Evolutionary conservation across 179 eudicot species (phyloP), one percentile per base, ranked within the genome.

Genomic region (Corrigiola litoralis): DNA sequence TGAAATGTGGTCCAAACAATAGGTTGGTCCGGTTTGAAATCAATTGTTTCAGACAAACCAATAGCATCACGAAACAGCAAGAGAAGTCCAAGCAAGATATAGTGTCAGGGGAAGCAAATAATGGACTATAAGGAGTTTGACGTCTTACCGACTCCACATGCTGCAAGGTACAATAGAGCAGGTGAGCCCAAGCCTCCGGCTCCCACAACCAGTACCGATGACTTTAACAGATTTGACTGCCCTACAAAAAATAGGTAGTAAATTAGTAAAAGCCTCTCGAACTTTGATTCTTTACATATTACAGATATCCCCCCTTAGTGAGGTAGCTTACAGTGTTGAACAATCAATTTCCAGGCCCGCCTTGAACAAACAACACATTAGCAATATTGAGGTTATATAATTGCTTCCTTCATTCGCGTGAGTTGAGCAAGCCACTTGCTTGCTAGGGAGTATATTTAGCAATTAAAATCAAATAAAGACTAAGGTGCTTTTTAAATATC

Each of bases 121-220:
- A 36, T 38, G 11, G 55, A 18, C 21, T 42, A 5, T 27, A 1
- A 57, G 0, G 6, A 50, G 44, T 40, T 33, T 68, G 55, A 50
- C 16, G 32, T 37, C 69, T 73, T 77, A 95, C 99, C 97, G 27
- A 88, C 82, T 44, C 99, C 99, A 77, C 96, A 91, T 17, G 99
- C 97, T 33, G 99, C 95, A 64, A 95, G 92, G 68, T 95, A 95
- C 42, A 95, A 74, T 37, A 95, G 84, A 75, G 97, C 96, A 64
- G 99, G 99, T 25, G 99, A 83, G 5, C 99, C 99, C 72, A 95
- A 75, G 3, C 99, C 99, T 71, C 99, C 99, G 57, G 99, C 99
- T 70, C 99, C 99, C 61, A 95, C 88, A 60, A 91, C 96, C 76
- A 95, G 78, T 48, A 95, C 73, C 8, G 99, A 88, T 17, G 97